A percentile compares a stretch with the other conserved stretches of the same genome.
These are phyloP conservation scores for Strobilomyces echinocephalus DNA, from an alignment of 768 basidiomycete genomes.

Conservation along the genomic window DNA sequence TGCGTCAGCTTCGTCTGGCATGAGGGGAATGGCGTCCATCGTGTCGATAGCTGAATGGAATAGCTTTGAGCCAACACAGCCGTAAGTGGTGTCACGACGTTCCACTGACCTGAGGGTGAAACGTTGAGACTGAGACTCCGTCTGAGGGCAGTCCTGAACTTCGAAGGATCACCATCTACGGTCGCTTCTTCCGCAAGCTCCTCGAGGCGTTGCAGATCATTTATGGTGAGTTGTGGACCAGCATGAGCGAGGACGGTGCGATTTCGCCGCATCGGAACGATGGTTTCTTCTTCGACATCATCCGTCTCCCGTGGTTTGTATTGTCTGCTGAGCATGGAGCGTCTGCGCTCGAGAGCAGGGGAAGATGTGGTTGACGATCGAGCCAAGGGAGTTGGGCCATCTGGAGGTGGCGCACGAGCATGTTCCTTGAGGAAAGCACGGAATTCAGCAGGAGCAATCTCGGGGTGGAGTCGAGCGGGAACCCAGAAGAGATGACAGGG, in stretches of 20 bases:
- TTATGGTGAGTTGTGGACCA: slow-evolving; percentile 86
- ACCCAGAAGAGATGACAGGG: slow-evolving; percentile 97
- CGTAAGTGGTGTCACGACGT: slow-evolving; percentile 5
- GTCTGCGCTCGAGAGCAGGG: slow-evolving; percentile 68
- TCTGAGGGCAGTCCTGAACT: slow-evolving; percentile 71
- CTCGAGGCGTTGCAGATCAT: slow-evolving; percentile 91
- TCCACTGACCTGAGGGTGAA: slow-evolving; percentile 72
- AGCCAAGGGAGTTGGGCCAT: slow-evolving; percentile 38
- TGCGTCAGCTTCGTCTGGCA: slow-evolving; percentile 79
- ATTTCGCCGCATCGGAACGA: slow-evolving; percentile 66
- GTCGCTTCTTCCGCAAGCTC: slow-evolving; percentile 88
- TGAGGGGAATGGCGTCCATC: slow-evolving; percentile 63
- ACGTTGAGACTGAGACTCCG: slow-evolving; percentile 86
- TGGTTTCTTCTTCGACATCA: slow-evolving; percentile 63
- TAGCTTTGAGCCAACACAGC: slow-evolving; percentile 19
- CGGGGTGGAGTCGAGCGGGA: slow-evolving; percentile 92
- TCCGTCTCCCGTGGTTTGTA: slow-evolving; percentile 82
- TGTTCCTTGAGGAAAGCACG: slow-evolving; percentile 93
- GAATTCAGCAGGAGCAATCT: slow-evolving; percentile 96
- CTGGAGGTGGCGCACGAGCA: slow-evolving; percentile 55
- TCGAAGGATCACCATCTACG: slow-evolving; percentile 74
- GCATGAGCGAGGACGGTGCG: slow-evolving; percentile 61
- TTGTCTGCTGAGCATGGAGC: slow-evolving; percentile 92
- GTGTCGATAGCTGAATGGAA: slow-evolving; percentile 52
- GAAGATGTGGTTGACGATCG: slow-evolving; percentile 43